phyloP scores from a whole-genome alignment of 177 flowering plant species.

The Vitis hybrid region DNA sequence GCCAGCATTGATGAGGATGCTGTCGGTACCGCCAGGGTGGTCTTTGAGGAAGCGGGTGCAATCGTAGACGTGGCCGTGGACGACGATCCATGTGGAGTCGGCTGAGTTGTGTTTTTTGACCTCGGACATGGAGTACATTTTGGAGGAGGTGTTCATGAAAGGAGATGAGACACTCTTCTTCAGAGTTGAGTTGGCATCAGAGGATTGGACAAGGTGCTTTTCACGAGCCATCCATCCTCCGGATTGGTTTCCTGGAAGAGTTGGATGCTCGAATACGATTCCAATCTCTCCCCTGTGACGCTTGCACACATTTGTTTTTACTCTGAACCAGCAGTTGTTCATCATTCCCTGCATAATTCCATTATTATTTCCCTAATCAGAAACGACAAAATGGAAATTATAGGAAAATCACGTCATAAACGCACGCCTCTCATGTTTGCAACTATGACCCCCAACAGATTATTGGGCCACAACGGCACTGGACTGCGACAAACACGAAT shows the following conservation, averaged over 20 bases:
- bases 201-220: constrained; percentile 32
- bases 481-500: no score
- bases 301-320: constrained; percentile 72
- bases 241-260: constrained; percentile 81
- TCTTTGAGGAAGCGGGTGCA: constrained; percentile 83
- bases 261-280: constrained; percentile 91
- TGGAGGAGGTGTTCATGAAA: constrained; percentile 72
- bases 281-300: constrained; percentile 81
- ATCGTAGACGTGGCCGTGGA: constrained; percentile 92
- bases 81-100: constrained; percentile 90
- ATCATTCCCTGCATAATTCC: constrained; percentile 78
- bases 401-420: no score
- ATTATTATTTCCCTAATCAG: not conserved
- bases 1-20: constrained; percentile 97
- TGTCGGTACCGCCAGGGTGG: constrained; percentile 95
- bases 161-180: constrained; percentile 79
- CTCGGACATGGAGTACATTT: constrained; percentile 62
- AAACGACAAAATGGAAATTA: no score
- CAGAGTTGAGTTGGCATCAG: constrained; percentile 37
- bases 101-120: constrained; percentile 67
- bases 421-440: no score
- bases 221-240: constrained; percentile 91
- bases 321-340: constrained; percentile 98
- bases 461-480: no score
- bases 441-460: no score